Percentiles rank a stretch among this genome's conserved stretches.
phyloP scores from a whole-genome alignment of 805 yeast genomes.

The Candida ascalaphidarum region DNA sequence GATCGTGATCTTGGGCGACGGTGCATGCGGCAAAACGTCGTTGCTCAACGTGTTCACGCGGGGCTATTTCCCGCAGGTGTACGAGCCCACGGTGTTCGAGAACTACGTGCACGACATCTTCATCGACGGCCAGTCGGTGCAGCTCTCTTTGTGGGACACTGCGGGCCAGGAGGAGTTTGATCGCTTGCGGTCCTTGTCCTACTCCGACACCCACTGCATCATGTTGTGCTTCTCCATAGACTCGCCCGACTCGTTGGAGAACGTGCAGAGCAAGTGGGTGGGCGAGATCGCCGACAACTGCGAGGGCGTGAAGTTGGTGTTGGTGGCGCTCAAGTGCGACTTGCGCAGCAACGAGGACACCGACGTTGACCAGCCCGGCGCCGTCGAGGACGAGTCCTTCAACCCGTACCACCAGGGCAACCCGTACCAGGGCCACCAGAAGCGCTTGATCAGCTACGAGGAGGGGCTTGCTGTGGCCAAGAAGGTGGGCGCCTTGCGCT shows the following conservation, averaged over 20 bases:
- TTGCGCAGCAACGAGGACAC: slow-evolving; percentile 60
- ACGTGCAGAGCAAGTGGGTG: slow-evolving; percentile 94
- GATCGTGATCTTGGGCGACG: slow-evolving; percentile 92
- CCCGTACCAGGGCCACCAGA: slow-evolving; percentile 30
- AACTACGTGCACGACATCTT: slow-evolving; percentile 95
- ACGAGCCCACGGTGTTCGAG: slow-evolving; percentile 97
- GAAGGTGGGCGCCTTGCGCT: slow-evolving; percentile 86
- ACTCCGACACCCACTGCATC: slow-evolving; percentile 93
- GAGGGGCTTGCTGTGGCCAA: slow-evolving; percentile 93
- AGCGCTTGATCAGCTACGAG: slow-evolving; percentile 71
- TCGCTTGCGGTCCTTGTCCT: slow-evolving; percentile 82
- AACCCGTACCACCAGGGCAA: slow-evolving; percentile 24
- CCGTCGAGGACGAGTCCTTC: slow-evolving; percentile 17
- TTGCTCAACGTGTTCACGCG: slow-evolving; percentile 90
- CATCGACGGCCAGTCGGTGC: slow-evolving; percentile 89
- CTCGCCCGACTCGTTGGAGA: slow-evolving; percentile 87
- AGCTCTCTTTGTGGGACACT: slow-evolving; percentile 93
- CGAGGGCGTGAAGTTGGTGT: slow-evolving; percentile 87
- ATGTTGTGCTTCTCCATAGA: slow-evolving; percentile 95
- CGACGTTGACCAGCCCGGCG: slow-evolving; percentile 25
- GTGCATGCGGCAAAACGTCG: slow-evolving; percentile 98
- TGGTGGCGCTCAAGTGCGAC: slow-evolving; percentile 94
- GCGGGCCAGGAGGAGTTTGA: slow-evolving; percentile 99
- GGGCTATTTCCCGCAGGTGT: slow-evolving; percentile 96
- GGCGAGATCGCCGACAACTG: slow-evolving; percentile 96